Evolutionary conservation across 371 early-diverging fungal genomes (phyloP).

Genomic region (Mucor saturninus): DNA sequence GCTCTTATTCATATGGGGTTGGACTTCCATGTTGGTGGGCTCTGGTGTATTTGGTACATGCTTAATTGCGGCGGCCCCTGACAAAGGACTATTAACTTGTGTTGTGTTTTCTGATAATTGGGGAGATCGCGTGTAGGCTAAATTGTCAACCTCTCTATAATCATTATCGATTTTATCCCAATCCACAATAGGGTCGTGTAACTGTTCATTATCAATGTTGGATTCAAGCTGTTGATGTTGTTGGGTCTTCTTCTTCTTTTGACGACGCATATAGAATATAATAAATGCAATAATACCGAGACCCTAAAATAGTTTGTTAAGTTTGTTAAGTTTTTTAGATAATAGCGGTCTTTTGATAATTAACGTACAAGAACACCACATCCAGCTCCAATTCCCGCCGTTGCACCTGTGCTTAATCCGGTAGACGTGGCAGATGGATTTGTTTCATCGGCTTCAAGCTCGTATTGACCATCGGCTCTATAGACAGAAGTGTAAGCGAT

Average conservation of each 20-base stretch:
- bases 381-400: conserved; percentile 7
- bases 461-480: too few species aligned
- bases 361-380: not conserved
- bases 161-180: conserved; percentile 16
- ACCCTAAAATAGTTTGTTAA: not conserved
- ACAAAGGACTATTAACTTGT: too few species aligned
- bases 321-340: not conserved
- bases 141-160: conserved; percentile 3
- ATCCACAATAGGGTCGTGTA: conserved; percentile 5
- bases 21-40: too few species aligned
- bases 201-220: too few species aligned
- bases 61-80: too few species aligned
- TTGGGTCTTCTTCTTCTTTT: not conserved
- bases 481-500: not conserved
- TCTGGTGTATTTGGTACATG: too few species aligned
- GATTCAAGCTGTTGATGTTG: not conserved
- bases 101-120: too few species aligned
- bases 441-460: too few species aligned
- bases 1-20: too few species aligned
- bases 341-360: not conserved
- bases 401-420: conserved; percentile 5
- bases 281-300: not conserved
- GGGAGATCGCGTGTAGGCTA: too few species aligned
- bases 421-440: not conserved
- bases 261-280: conserved; percentile 2